Base-by-base conservation (phyloP, 2,329 filamentous ascomycete species). In the Triangularia setosa region DNA sequence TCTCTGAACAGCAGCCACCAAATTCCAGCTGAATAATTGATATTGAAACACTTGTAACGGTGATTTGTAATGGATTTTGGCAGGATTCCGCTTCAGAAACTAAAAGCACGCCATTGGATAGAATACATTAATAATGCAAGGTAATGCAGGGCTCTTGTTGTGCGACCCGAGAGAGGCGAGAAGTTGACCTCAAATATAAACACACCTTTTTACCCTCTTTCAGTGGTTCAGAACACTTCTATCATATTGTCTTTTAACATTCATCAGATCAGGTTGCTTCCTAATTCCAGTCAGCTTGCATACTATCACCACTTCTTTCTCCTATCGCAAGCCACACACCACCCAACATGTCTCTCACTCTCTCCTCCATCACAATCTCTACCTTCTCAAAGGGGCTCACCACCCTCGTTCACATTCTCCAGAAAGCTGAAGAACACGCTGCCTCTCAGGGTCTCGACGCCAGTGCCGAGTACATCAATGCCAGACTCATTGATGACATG, bases 401-500 rank as follows among this genome's bases (percentile, higher is more conserved):
- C 48, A 72, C 73, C 12, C 71, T 75, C 25, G 64, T 69, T 30
- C 72, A 75, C 58, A 69, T 76, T 30, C 68, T 76, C 24, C 62
- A 65, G 16, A 71, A 71, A 58, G 72, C 74, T 33, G 66, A 69
- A 58, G 59, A 68, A 40, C 65, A 73, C 58, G 68, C 71, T 62
- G 65, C 69, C 23, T 65, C 65, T 16, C 69, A 69, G 44, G 65
- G 67, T 9, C 48, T 74, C 58, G 69, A 74, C 18, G 69, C 65
- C 48, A 66, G 73, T 63, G 68, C 65, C 24, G 67, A 65, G 14
- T 74, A 72, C 64, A 67, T 70, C 56, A 63, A 72, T 52, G 71
- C 73, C 8, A 72, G 72, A 8, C 70, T 77, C 1, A 66, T 75
- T 33, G 70, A 74, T 8, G 75, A 77, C 68, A 72, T 73, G 67